Base-by-base conservation (phyloP, 495 filamentous ascomycete species). In the Daldinia grandis region DNA sequence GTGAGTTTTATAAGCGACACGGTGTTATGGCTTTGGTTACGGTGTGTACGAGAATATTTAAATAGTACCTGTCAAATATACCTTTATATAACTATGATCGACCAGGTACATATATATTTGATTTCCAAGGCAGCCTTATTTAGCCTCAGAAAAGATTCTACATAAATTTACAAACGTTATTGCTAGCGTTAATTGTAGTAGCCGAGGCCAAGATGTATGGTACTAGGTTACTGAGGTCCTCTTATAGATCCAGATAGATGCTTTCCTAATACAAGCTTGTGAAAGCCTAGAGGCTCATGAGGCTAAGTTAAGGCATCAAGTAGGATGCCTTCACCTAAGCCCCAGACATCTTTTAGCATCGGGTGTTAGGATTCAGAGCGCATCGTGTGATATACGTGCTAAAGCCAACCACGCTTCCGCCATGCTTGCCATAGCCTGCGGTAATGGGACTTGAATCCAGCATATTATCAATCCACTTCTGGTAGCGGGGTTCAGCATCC, bases 401-500 rank as follows among this genome's bases (percentile, higher is more conserved):
- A 37, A 74, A 74, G 19, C 68, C 68, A 10, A 68, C 72, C 25
- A 71, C 50, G 27, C 68, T 69, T 17, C 68, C 68, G 2, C 72
- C 62, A 28, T 63, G 37, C 7, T 35, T 62, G 8, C 63, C 72
- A 27, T 74, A 74, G 12, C 72, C 65, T 9, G 56, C 17, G 14
- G 72, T 74, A 10, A 68, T 19, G 1, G 68, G 58, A 38, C 61
- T 71, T 4, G 35, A 57, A 33, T 74, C 72, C 2, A 74, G 59
- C 72, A 74, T 66, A 5, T 28, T 21, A 28, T 71, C 60, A 0
- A 74, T 70, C 72, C 72, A 74, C 5, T 47, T 17, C n/a, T 37
- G 58, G 4, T 17, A 62, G 2, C 65, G 56, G 27, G 64, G 57
- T 7, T 74, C 68, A 7, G 33, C 21, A 64, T 65, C 60, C 10